Conservation (phyloP, 108 stramenopile species). For the Aurantiochytrium sp. region DNA sequence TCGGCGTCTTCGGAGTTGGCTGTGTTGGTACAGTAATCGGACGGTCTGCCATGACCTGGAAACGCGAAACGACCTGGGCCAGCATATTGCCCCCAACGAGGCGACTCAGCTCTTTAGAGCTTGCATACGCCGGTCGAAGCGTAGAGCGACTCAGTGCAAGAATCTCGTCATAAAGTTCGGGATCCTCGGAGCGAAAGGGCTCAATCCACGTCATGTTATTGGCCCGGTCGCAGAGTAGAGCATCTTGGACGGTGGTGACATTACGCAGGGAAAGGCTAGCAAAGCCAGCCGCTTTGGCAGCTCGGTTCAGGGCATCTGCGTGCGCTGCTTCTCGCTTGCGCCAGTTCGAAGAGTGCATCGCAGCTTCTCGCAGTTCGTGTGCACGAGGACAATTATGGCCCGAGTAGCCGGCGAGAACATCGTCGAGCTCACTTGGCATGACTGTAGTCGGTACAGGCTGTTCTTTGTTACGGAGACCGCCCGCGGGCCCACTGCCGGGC, state of each 20-base stretch:
- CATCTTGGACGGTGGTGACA: not conserved
- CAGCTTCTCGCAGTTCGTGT: not conserved
- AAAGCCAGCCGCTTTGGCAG: not conserved
- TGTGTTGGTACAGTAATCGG: not conserved
- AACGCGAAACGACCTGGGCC: not conserved
- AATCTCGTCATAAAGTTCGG: not conserved
- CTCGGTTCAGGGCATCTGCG: not conserved
- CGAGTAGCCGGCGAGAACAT: not conserved
- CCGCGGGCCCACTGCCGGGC: not conserved
- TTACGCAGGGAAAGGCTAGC: not conserved
- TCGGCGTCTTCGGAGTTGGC: not conserved
- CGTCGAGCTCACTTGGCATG: not conserved
- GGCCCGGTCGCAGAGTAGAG: not conserved
- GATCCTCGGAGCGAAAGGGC: not conserved
- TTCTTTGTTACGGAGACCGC: not conserved
- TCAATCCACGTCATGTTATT: not conserved
- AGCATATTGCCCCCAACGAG: slow-evolving; percentile 1
- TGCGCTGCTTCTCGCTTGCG: not conserved
- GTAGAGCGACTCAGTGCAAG: not conserved
- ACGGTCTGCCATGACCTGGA: not conserved
- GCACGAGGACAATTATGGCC: not conserved
- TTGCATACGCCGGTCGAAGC: not conserved
- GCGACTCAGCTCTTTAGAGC: not conserved
- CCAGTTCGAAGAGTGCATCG: not conserved
- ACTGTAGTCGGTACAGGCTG: not conserved